Base-by-base conservation (phyloP, 2,329 filamentous ascomycete genomes). In the Ophiostoma montium region DNA sequence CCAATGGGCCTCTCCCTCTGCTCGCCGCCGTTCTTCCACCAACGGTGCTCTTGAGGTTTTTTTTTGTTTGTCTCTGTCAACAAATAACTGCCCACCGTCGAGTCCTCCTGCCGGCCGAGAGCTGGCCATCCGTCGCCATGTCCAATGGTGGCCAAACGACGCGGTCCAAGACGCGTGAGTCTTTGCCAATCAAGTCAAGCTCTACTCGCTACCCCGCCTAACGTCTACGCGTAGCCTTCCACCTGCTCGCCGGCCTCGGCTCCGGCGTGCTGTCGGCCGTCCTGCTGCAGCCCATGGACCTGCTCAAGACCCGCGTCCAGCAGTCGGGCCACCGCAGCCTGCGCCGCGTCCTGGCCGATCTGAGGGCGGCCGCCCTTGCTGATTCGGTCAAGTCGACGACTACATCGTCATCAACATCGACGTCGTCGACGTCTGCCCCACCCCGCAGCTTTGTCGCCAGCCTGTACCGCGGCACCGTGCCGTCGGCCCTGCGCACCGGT, bases 271-370 rank as follows among this genome's bases (percentile, higher is more conserved):
- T 86, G 55, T 92, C 88, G 47, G 89, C 92, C 49, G 80, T 94
- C 52, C 80, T 96, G 49, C 77, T 98, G 15, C 92, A 98, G 65
- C 92, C 92, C 23, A 84, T 92, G 60, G 92, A 98, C 67, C 81
- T 98, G 4, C 80, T 98, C 62, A 98, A 98, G 67, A 98, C 92
- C 30, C 83, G 92, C 43, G 82, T 96, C 36, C 92, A 98, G 63
- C 92, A 96, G 65, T 86, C 86, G 32, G 79, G 79, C 45, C 74
- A 76, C 39, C 75, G 77, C 56, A 79, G 86, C 2, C 76, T 96
- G 50, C 65, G 77, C 48, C 68, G 71, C 21, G 84, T 84, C 16
- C 69, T 94, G 52, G 77, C 78, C 58, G 70, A 78, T 32, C 86
- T 94, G 61, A 75, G 83, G 54, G 68, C 70, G 57, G 46, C 52